phyloP scores from a whole-genome alignment of 768 basidiomycete species.

The Boletales sp. region DNA sequence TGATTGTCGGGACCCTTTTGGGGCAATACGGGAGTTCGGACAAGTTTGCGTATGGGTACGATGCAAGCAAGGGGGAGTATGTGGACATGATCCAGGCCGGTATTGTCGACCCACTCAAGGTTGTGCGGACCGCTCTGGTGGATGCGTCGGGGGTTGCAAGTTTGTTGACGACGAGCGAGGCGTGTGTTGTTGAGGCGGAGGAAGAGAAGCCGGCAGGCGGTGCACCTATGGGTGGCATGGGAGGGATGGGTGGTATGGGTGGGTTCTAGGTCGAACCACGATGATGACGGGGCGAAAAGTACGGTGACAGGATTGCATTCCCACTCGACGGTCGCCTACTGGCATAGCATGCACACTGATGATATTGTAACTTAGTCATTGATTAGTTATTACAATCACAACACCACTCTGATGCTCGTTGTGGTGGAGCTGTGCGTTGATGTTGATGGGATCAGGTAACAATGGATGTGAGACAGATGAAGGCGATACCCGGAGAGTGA shows the following conservation, averaged over 20 bases:
- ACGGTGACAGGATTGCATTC: constrained; percentile 10
- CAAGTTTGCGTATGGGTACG: constrained; percentile 86
- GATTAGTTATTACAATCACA: constrained; percentile 19
- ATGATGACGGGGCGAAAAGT: too few species aligned
- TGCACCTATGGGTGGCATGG: constrained; percentile 61
- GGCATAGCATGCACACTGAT: constrained; percentile 8
- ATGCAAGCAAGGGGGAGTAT: constrained; percentile 88
- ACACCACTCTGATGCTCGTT: constrained; percentile 18
- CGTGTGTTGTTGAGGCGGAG: constrained; percentile 86
- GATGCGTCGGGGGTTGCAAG: constrained; percentile 94
- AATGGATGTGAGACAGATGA: too few species aligned
- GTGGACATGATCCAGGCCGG: constrained; percentile 93
- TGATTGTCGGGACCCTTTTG: constrained; percentile 87
- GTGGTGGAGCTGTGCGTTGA: too few species aligned
- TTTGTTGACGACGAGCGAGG: constrained; percentile 90
- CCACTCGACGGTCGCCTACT: neutral
- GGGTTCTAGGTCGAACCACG: constrained; percentile 35
- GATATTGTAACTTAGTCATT: constrained; percentile 11
- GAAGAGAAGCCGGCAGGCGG: constrained; percentile 61
- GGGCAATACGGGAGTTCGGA: constrained; percentile 64
- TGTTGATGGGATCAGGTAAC: too few species aligned
- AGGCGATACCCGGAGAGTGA: too few species aligned
- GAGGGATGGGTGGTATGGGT: constrained; percentile 57
- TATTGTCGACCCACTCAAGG: constrained; percentile 95
- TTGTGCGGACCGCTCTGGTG: constrained; percentile 87